Conservation (phyloP, 2,329 filamentous ascomycete genomes). For the Iodosphaeria phyllophila region DNA sequence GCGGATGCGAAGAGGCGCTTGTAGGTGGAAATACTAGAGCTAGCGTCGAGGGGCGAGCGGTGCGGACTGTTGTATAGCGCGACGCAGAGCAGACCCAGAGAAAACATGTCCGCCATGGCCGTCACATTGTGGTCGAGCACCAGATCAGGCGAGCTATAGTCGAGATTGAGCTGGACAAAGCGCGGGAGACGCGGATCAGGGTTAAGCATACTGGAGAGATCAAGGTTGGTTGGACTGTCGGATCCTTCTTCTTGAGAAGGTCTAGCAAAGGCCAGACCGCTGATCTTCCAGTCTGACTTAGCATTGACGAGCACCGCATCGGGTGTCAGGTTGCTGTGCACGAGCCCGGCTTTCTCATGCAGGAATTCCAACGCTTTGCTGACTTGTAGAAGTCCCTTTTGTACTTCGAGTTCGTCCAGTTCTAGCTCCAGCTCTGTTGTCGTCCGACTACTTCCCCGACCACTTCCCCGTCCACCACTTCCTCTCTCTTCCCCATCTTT, state of each 20-base stretch:
- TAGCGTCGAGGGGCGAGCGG: slow-evolving; percentile 64
- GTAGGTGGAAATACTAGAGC: slow-evolving; percentile 67
- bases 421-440: slow-evolving; percentile 78
- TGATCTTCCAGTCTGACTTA: slow-evolving; percentile 98
- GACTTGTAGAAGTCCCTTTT: slow-evolving; percentile 85
- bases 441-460: slow-evolving; percentile 58
- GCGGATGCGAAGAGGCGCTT: slow-evolving; percentile 67
- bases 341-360: slow-evolving; percentile 83
- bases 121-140: slow-evolving; percentile 81
- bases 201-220: slow-evolving; percentile 67
- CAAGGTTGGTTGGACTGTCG: slow-evolving; percentile 64
- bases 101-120: slow-evolving; percentile 78
- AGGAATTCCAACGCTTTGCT: slow-evolving; percentile 89
- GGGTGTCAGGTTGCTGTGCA: slow-evolving; percentile 87
- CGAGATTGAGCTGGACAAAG: slow-evolving; percentile 73
- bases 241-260: slow-evolving; percentile 58
- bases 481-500: slow-evolving; percentile 77
- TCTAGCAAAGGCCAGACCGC: slow-evolving; percentile 78
- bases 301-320: slow-evolving; percentile 88
- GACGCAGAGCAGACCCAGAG: slow-evolving; percentile 71
- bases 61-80: slow-evolving; percentile 93
- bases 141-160: slow-evolving; percentile 91
- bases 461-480: slow-evolving; percentile 47
- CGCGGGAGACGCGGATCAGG: slow-evolving; percentile 68
- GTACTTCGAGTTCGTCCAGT: slow-evolving; percentile 92